A percentile compares a stretch with the other conserved stretches of the same genome.
phyloP scores from a whole-genome alignment of 1,139 yeast species.

The Wickerhamomyces sp. region DNA sequence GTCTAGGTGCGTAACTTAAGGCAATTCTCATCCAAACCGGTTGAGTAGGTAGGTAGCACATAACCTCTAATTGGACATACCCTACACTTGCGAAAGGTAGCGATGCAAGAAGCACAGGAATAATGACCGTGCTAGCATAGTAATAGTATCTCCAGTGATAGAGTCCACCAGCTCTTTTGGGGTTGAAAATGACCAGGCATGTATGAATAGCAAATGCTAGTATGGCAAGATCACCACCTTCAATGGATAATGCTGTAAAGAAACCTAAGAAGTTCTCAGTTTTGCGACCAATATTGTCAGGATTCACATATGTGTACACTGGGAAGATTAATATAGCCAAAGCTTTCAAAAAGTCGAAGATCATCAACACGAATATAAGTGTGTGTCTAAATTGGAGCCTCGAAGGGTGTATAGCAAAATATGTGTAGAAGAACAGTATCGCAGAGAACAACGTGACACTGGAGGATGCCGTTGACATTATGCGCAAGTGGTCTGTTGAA shows the following conservation, averaged over 20 bases:
- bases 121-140: constrained; percentile 51
- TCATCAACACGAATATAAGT: constrained; percentile 59
- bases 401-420: constrained; percentile 58
- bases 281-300: constrained; percentile 47
- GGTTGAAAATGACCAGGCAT: constrained; percentile 65
- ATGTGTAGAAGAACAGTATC: constrained; percentile 47
- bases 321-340: constrained; percentile 69
- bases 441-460: constrained; percentile 55
- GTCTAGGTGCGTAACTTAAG: constrained; percentile 82
- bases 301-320: constrained; percentile 29
- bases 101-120: constrained; percentile 69
- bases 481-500: constrained; percentile 32
- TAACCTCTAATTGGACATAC: constrained; percentile 60
- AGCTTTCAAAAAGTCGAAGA: constrained; percentile 75
- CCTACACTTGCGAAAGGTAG: constrained; percentile 64
- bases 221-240: constrained; percentile 86
- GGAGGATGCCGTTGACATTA: constrained; percentile 54
- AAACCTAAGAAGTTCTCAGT: constrained; percentile 79
- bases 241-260: constrained; percentile 77
- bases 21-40: constrained; percentile 76
- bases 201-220: constrained; percentile 82
- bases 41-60: constrained; percentile 75
- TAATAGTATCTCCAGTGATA: constrained; percentile 56
- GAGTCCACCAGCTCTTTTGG: constrained; percentile 68
- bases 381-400: constrained; percentile 67